Evolutionary conservation across 2,329 filamentous ascomycete species (phyloP).

Genomic region (Huntiella savannae): DNA sequence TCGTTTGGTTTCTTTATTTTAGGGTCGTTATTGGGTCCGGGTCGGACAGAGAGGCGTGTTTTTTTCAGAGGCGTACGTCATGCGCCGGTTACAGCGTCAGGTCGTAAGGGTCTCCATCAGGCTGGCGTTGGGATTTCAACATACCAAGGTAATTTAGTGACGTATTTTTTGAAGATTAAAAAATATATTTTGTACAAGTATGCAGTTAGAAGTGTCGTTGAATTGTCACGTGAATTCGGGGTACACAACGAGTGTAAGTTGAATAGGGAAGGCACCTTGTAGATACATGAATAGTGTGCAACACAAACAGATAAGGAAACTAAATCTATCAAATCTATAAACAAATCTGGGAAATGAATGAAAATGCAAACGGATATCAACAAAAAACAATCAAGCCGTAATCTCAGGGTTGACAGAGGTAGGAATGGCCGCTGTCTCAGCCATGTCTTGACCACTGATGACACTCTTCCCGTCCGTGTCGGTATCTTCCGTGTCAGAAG

Average conservation of each 20-base stretch:
- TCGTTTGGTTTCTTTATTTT: too few species aligned
- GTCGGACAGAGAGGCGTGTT: too few species aligned
- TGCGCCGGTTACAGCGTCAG: not conserved
- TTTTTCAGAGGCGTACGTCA: too few species aligned
- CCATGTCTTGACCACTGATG: constrained; percentile 5
- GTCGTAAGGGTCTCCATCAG: not conserved
- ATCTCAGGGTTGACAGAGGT: not conserved
- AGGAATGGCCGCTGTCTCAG: constrained; percentile 5
- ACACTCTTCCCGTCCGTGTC: constrained; percentile 12
- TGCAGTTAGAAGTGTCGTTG: not conserved
- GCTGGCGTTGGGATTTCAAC: constrained; percentile 10
- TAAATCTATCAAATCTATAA: not conserved
- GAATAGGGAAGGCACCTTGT: not conserved
- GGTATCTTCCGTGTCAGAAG: not conserved
- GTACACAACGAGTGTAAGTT: not conserved
- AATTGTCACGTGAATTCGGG: not conserved
- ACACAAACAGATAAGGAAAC: not conserved
- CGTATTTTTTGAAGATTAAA: constrained; percentile 9
- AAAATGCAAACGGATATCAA: not conserved
- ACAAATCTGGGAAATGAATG: not conserved
- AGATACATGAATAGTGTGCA: not conserved
- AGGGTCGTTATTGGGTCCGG: too few species aligned
- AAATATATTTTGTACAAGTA: not conserved
- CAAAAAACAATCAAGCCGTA: not conserved
- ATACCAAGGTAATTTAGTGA: constrained; percentile 5